Evolutionary conservation across 306 rosid species (phyloP), one percentile per base, ranked within the genome.

Genomic region (Phaseolus lunatus): DNA sequence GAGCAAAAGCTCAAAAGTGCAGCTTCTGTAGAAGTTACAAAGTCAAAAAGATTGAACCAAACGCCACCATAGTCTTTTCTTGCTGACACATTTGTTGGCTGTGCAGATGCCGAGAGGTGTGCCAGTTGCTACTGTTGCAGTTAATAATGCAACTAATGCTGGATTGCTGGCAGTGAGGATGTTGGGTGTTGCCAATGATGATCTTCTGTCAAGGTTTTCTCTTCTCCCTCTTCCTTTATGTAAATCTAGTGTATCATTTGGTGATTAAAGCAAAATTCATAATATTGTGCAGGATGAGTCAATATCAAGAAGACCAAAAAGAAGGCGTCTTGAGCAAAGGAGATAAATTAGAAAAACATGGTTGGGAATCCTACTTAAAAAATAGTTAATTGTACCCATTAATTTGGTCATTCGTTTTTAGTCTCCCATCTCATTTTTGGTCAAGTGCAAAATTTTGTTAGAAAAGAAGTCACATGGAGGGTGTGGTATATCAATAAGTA

Each of bases 61-160:
- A 19, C 50, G 11, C 70, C 20, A 20, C 70, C 49, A n/a, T n/a
- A 19, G n/a, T 27, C 16, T 43, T 48, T 73, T 80, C 43, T 49
- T 56, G 37, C 29, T 1, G 14, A 39, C 20, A 29, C 33, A 22
- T 76, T 66, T 37, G 27, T 71, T 81, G 68, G 29, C 7, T 61
- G 10, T 86, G 85, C 84, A 88, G 97, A 95, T 92, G 97, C 97
- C 97, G 1, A 73, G 85, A 78, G 97, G 97, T 23, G 95, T 92
- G 43, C 98, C 98, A 8, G 96, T 92, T 59, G 97, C 96, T 20
- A 87, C 95, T 22, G 90, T 95, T 35, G 98, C 96, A 50, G 76
- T 95, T 71, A 86, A 95, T 78, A 95, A 95, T 29, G 89, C 97
- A 14, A 86, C 96, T 41, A 92, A 95, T 72, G 98, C 96, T 63